These are phyloP conservation scores for Russula compacta DNA, from an alignment of 768 basidiomycete species.

Conservation along the genomic window DNA sequence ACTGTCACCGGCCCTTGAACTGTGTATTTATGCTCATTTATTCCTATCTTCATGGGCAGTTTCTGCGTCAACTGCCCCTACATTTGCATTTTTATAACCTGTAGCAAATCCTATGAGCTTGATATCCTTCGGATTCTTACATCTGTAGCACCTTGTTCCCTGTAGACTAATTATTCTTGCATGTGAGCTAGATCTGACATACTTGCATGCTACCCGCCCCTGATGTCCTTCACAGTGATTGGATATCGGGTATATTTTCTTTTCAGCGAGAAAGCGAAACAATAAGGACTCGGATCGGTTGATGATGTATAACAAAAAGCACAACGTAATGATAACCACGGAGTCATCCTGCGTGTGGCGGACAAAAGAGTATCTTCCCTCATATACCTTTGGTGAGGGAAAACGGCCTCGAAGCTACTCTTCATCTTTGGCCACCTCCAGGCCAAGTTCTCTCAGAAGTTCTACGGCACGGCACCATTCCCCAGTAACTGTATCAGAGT, in stretches of 20 bases:
- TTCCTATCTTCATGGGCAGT: background rate
- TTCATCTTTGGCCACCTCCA: constrained; percentile 9
- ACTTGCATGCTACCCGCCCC: too few species aligned
- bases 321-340: background rate
- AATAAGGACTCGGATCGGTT: background rate
- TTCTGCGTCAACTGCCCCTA: background rate
- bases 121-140: constrained; percentile 4
- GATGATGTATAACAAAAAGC: background rate
- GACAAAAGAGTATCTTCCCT: constrained; percentile 2
- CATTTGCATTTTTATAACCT: constrained; percentile 7
- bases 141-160: constrained; percentile 9
- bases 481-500: too few species aligned
- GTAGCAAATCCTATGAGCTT: constrained; percentile 12
- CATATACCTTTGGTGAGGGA: constrained; percentile 4
- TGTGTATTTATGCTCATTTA: background rate
- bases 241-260: background rate
- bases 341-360: background rate
- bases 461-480: too few species aligned
- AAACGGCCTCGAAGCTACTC: background rate
- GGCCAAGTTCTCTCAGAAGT: too few species aligned
- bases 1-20: background rate
- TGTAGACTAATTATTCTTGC: constrained; percentile 3
- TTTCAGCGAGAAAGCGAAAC: background rate
- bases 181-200: background rate
- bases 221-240: background rate